phyloP scores from a whole-genome alignment of 148 eudicot species.

The Camellia lanceoleosa region DNA sequence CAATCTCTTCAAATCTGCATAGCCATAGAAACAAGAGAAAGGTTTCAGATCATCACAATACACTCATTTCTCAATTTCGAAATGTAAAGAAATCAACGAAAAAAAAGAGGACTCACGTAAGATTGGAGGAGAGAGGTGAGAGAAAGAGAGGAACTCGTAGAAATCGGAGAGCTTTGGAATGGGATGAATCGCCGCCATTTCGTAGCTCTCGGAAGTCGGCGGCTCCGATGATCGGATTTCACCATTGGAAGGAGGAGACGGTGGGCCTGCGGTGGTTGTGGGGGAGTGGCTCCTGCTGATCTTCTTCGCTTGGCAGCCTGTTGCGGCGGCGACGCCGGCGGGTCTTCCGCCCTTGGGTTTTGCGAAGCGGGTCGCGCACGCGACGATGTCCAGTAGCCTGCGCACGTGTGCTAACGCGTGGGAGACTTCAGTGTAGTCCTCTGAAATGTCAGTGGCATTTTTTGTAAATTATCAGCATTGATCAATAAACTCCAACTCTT shows the following conservation, averaged over 20 bases:
- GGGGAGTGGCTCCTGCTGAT: constrained; percentile 30
- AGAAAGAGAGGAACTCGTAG: constrained; percentile 83
- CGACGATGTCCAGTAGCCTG: constrained; percentile 76
- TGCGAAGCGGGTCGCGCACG: constrained; percentile 77
- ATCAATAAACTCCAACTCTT: too few relatives aligned
- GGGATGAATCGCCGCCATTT: constrained; percentile 93
- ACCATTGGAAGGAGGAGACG: constrained; percentile 23
- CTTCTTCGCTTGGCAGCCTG: constrained; percentile 41
- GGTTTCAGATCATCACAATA: not conserved
- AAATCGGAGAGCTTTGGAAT: constrained; percentile 86
- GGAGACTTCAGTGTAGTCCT: constrained; percentile 66
- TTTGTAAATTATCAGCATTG: constrained; percentile 18
- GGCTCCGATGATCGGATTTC: constrained; percentile 25
- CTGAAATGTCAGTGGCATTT: constrained; percentile 39
- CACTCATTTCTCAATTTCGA: not conserved
- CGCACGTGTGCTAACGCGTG: constrained; percentile 73
- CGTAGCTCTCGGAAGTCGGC: constrained; percentile 52
- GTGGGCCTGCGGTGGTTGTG: constrained; percentile 21
- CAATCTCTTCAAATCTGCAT: constrained; percentile 61
- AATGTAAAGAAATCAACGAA: not conserved
- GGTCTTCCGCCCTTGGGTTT: constrained; percentile 58
- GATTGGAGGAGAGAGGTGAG: constrained; percentile 79
- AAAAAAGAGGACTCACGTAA: constrained; percentile 39
- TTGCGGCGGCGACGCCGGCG: constrained; percentile 35
- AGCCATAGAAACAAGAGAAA: not conserved